Conservation (phyloP, 495 filamentous ascomycete species). For the Tuber magnatum region DNA sequence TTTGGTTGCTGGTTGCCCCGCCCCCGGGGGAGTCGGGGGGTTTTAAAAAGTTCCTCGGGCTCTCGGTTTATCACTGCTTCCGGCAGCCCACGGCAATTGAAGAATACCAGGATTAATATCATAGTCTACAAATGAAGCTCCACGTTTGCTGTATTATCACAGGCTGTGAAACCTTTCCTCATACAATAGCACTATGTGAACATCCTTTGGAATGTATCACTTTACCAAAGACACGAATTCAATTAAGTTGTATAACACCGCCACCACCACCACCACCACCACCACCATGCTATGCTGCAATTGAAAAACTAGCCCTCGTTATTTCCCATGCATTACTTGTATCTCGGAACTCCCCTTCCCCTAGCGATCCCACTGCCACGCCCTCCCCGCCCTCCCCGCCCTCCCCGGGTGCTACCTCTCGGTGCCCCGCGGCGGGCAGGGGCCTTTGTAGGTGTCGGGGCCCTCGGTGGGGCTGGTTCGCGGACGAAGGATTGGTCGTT, state of each 20-base stretch:
- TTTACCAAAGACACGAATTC: not conserved
- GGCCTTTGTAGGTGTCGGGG: slow-evolving; percentile 47
- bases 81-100: not conserved
- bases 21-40: not conserved
- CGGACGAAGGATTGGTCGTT: slow-evolving; percentile 93
- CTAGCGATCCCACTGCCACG: slow-evolving; percentile 47
- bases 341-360: slow-evolving; percentile 38
- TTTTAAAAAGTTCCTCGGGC: not conserved
- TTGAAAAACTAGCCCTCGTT: not conserved
- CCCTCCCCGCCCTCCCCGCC: slow-evolving; percentile 42
- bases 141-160: not conserved
- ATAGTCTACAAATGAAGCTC: not conserved
- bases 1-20: not conserved
- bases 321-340: slow-evolving; percentile 2
- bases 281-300: not conserved
- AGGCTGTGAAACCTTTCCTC: not conserved
- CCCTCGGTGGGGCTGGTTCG: slow-evolving; percentile 63
- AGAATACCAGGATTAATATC: not conserved
- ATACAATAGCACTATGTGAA: not conserved
- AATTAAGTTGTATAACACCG: not conserved
- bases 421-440: slow-evolving; percentile 45
- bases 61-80: not conserved
- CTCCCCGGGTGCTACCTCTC: slow-evolving; percentile 40
- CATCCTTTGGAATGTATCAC: not conserved
- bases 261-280: not conserved